Conservation (phyloP, 305 asterid genomes). For the Fraxinus nigra region DNA sequence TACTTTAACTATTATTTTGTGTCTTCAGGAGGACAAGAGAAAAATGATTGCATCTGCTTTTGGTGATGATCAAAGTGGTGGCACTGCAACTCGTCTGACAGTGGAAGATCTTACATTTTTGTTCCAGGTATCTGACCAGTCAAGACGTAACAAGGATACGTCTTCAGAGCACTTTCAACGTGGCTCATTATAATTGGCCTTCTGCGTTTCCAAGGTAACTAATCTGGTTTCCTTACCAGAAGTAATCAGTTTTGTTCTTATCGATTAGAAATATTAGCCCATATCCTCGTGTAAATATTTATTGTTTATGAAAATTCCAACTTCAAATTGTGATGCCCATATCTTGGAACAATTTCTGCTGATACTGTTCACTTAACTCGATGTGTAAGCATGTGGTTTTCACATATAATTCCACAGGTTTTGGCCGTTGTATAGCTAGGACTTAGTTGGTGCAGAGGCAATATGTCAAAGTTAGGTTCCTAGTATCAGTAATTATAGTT, state of each 20-base stretch:
- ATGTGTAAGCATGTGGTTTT: not conserved
- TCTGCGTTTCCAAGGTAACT: not conserved
- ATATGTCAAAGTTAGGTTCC: not conserved
- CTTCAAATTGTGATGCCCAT: not conserved
- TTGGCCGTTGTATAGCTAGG: not conserved
- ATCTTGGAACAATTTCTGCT: slow-evolving; percentile 13
- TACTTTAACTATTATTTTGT: not conserved
- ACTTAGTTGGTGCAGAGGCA: not conserved
- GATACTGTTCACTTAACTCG: not conserved
- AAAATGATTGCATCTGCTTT: slow-evolving; percentile 97
- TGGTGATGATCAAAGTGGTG: slow-evolving; percentile 85
- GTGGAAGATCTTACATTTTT: slow-evolving; percentile 78
- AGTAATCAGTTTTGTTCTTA: slow-evolving; percentile 25
- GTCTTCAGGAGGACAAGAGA: slow-evolving; percentile 84
- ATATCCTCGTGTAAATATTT: slow-evolving; percentile 20
- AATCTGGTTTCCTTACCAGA: slow-evolving; percentile 6
- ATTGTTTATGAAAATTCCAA: slow-evolving; percentile 21
- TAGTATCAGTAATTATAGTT: not conserved
- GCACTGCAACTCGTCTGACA: slow-evolving; percentile 56
- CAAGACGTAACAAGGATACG: not conserved
- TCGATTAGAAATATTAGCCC: slow-evolving; percentile 14
- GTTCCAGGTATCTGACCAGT: slow-evolving; percentile 43
- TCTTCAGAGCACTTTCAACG: not conserved
- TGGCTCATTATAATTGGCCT: not conserved
- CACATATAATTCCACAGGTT: not conserved